Base-by-base conservation (phyloP, 768 basidiomycete genomes). In the Boletus huronensis region DNA sequence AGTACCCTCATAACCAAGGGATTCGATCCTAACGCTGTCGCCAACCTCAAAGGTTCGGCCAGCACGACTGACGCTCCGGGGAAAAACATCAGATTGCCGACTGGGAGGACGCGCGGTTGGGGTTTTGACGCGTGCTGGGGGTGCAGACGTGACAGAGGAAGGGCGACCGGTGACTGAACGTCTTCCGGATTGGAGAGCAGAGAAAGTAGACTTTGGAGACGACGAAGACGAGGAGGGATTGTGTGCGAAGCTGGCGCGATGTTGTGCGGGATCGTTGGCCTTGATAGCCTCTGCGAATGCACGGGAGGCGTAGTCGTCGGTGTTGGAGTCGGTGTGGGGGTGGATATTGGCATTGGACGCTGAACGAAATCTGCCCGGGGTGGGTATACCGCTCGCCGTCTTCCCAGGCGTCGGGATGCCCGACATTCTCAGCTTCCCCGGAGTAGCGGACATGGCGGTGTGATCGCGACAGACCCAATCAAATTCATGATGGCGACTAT, bases 1-100 rank as follows among this genome's bases (percentile, higher is more conserved):
- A 9, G 75, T 80, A 17, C 96, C 96, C 67, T 97, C 94, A 68
- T 88, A 88, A 0, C 93, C 93, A 42, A 93, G 79, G 10, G 87
- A 90, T 63, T 93, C 92, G 41, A 97, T 88, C 59, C 89, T 76
- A 35, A 98, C 94, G 61, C 78, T 82, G 63, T 94, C 91, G 3
- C 91, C 94, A 5, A 88, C 75, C 9, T 86, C 82, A 54, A 87
- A 88, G 3, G 72, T 52, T 58, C 75, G 72, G 6, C 72, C 72
- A 10, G 74, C 63, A 50, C 82, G 76, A 60, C 77, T 78, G 17
- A 75, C 63, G 59, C 74, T 74, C 58, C 80, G 79, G 17, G 68
- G 61, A 59, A 79, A 76, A 3, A 73, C 72, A 59, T 90, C 88
- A 7, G 87, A 85, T 47, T 83, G 80, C 21, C 90, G 82, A 61